A percentile compares a stretch with the other conserved stretches of the same genome.
phyloP scores from a whole-genome alignment of 805 yeast genomes.

The Wickerhamiella kazuoi region DNA sequence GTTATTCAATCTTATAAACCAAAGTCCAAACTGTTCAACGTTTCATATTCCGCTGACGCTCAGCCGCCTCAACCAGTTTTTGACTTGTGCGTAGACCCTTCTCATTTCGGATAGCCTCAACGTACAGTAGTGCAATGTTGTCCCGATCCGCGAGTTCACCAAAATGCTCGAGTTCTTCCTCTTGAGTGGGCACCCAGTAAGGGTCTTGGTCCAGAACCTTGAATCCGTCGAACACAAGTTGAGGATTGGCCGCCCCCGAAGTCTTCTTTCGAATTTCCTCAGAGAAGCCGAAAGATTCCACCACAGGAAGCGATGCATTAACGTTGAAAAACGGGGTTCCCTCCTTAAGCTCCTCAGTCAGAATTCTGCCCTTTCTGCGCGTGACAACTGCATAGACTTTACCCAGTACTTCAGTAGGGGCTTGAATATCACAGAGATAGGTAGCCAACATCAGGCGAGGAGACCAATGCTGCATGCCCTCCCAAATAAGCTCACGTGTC shows the following conservation, averaged over 20 bases:
- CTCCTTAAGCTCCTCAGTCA: constrained; percentile 90
- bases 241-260: constrained; percentile 96
- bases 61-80: constrained; percentile 80
- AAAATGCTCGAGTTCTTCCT: constrained; percentile 80
- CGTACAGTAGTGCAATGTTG: constrained; percentile 72
- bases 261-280: constrained; percentile 88
- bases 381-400: constrained; percentile 91
- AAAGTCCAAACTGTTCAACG: not conserved
- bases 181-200: constrained; percentile 97
- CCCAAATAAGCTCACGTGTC: constrained; percentile 56
- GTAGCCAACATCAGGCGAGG: constrained; percentile 84
- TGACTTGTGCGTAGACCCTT: constrained; percentile 85
- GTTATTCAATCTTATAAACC: not conserved
- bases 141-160: constrained; percentile 90
- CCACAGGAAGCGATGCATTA: constrained; percentile 73
- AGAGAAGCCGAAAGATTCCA: constrained; percentile 90
- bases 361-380: constrained; percentile 65
- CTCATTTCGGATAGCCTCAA: constrained; percentile 63
- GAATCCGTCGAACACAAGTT: constrained; percentile 75
- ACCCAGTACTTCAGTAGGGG: constrained; percentile 85
- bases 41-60: constrained; percentile 39
- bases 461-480: constrained; percentile 58
- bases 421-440: constrained; percentile 89
- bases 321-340: constrained; percentile 94
- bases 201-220: constrained; percentile 84